Evolutionary conservation across 345 rosid genomes (phyloP), one percentile per base, ranked within the genome.

Genomic region (Linum usitatissimum): DNA sequence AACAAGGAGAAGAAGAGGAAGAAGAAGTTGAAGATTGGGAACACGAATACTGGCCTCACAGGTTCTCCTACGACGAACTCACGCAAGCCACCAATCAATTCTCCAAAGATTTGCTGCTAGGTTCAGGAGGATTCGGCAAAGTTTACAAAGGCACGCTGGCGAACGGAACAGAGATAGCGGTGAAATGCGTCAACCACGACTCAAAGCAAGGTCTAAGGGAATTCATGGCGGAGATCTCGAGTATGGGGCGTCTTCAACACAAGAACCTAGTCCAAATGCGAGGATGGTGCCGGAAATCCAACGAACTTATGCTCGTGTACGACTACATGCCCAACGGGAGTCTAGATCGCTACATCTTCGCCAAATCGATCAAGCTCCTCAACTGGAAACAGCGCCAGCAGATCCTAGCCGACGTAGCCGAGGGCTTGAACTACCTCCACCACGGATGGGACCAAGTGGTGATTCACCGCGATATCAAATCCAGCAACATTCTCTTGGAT

Each of bases 151-250:
- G 91, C 38, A 61, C 7, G 13, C 84, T 0, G 15, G 51, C 14
- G 4, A 86, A 87, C 77, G 73, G 74, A 45, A 75, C 73, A 3
- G 86, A 79, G 57, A 60, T 84, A 2, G 94, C 96, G 5, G 97
- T 86, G 5, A 91, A 91, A 67, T 84, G 96, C 64, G 89, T 91
- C 64, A 86, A 83, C 61, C 97, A 87, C 61, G 88, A 84, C 64
- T 90, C 97, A 1, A 91, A 88, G 66, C 97, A 91, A 74, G 97
- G 96, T 1, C 64, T 88, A 3, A 81, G 86, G 73, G 96, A 88
- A 38, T 87, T 91, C 90, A 87, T 91, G 97, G 97, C 96, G 21
- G 97, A 91, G 61, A 86, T 88, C 62, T 84, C 86, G n/a, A 86
- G 96, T 42, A 83, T 87, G 81, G 96, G 97, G 10, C 69, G 97